Conservation (phyloP, 306 rosid species). For the Quercus berberidifolia region DNA sequence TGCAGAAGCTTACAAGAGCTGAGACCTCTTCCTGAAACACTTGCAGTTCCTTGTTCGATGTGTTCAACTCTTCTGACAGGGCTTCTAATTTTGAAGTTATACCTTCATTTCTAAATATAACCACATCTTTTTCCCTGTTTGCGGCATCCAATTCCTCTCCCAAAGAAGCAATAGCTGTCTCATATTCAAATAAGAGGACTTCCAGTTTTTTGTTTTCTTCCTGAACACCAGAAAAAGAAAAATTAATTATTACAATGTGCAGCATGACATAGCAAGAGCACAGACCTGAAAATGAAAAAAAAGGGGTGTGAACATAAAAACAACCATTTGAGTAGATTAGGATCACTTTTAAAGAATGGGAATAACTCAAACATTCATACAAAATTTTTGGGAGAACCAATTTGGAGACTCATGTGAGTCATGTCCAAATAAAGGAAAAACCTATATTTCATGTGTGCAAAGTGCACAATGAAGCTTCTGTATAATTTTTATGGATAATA, state of each 20-base stretch:
- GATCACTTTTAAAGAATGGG: neutral
- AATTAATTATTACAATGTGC: neutral
- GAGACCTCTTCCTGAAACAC: slow-evolving; percentile 58
- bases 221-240: slow-evolving; percentile 33
- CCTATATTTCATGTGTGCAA: neutral
- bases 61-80: slow-evolving; percentile 47
- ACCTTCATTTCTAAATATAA: slow-evolving; percentile 47
- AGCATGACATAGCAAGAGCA: neutral
- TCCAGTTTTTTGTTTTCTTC: slow-evolving; percentile 76
- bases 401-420: neutral
- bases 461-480: neutral
- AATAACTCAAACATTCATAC: neutral
- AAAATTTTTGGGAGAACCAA: neutral
- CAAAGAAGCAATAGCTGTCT: slow-evolving; percentile 55
- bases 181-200: slow-evolving; percentile 67
- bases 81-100: slow-evolving; percentile 59
- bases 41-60: slow-evolving; percentile 47
- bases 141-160: slow-evolving; percentile 55
- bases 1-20: slow-evolving; percentile 59
- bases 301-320: neutral
- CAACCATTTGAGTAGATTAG: slow-evolving; percentile 1
- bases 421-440: too few relatives aligned
- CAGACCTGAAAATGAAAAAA: neutral
- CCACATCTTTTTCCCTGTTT: slow-evolving; percentile 56
- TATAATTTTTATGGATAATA: neutral